A percentile compares a stretch with the other conserved stretches of the same genome.
phyloP scores from a whole-genome alignment of 2,329 filamentous ascomycete genomes.

The Dactylellina parvicollis region DNA sequence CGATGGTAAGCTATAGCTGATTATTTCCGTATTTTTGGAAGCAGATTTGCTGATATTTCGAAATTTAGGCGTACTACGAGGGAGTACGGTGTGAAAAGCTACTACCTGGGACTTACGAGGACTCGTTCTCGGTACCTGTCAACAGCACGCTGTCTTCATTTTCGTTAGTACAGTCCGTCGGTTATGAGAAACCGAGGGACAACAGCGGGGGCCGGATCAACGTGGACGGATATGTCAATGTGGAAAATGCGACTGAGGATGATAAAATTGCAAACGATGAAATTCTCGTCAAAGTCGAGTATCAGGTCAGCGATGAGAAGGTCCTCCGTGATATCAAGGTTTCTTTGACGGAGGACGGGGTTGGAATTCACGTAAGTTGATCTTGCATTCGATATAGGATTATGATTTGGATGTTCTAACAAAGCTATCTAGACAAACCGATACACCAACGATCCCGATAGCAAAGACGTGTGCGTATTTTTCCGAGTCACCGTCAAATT shows the following conservation, averaged over 20 bases:
- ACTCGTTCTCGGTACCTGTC: slow-evolving; percentile 32
- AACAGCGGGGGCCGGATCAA: slow-evolving; percentile 15
- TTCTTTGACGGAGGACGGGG: slow-evolving; percentile 15
- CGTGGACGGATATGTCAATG: slow-evolving; percentile 33
- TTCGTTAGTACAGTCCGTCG: slow-evolving; percentile 29
- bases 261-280: slow-evolving; percentile 40
- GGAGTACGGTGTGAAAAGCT: slow-evolving; percentile 1
- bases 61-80: slow-evolving; percentile 32
- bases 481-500: slow-evolving; percentile 41
- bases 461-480: slow-evolving; percentile 34
- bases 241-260: slow-evolving; percentile 29
- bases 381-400: neutral
- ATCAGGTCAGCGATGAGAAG: slow-evolving; percentile 41
- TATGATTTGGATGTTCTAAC: neutral
- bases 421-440: slow-evolving; percentile 20
- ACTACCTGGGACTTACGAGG: slow-evolving; percentile 40
- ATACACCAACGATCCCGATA: slow-evolving; percentile 22
- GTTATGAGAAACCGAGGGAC: slow-evolving; percentile 17
- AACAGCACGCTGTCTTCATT: slow-evolving; percentile 37
- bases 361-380: slow-evolving; percentile 28
- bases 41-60: neutral
- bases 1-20: slow-evolving; percentile 18
- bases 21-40: neutral
- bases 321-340: slow-evolving; percentile 36
- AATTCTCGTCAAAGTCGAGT: slow-evolving; percentile 32